Conservation (phyloP, 2,329 filamentous ascomycete genomes). For the Metarhizium anisopliae region DNA sequence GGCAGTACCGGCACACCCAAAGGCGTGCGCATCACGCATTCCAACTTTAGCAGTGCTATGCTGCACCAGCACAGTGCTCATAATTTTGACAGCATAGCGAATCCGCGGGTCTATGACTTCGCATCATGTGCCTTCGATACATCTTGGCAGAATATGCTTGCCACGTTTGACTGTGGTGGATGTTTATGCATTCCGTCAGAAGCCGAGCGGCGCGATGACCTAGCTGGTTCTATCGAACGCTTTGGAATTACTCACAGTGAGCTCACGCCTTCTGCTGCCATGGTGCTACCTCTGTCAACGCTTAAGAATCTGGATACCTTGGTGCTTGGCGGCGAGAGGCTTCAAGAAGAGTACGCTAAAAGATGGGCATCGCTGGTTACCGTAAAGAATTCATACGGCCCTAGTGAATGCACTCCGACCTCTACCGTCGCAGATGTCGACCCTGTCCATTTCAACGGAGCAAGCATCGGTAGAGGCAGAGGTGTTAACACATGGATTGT, state of each 20-base stretch:
- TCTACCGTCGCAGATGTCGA: constrained; percentile 10
- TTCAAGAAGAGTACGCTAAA: neutral
- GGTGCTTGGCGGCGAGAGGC: constrained; percentile 3
- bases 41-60: constrained; percentile 8
- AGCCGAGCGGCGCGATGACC: constrained; percentile 4
- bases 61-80: constrained; percentile 7
- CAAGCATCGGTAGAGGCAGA: constrained; percentile 9
- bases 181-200: constrained; percentile 13
- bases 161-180: constrained; percentile 10
- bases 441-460: constrained; percentile 13
- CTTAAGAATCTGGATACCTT: constrained; percentile 1
- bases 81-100: constrained; percentile 2
- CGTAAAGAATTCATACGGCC: constrained; percentile 3
- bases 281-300: neutral
- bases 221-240: neutral
- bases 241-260: constrained; percentile 1
- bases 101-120: constrained; percentile 14
- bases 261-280: constrained; percentile 3
- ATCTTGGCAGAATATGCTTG: constrained; percentile 11
- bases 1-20: constrained; percentile 30
- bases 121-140: constrained; percentile 15
- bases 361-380: constrained; percentile 2
- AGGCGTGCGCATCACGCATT: constrained; percentile 31
- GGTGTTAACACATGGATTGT: constrained; percentile 8
- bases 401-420: constrained; percentile 3